These are phyloP conservation scores for Fusarium anguioides DNA, from an alignment of 2,329 filamentous ascomycete species.

Conservation along the genomic window DNA sequence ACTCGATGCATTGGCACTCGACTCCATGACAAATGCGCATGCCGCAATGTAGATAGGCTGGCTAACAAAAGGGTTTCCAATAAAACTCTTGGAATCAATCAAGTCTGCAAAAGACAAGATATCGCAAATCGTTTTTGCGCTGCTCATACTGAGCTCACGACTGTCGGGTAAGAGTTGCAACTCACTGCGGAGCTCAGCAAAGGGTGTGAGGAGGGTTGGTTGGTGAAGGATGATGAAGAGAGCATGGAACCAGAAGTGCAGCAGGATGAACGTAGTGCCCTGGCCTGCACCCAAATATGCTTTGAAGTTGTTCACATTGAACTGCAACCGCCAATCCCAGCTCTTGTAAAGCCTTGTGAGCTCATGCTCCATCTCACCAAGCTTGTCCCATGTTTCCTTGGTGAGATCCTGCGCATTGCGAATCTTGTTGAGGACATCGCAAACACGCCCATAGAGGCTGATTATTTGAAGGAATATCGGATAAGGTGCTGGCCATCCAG, in stretches of 20 bases:
- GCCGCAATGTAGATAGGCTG: conserved; percentile 94
- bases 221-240: conserved; percentile 87
- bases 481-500: conserved; percentile 81
- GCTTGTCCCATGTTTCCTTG: conserved; percentile 75
- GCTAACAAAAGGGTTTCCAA: conserved; percentile 88
- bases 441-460: conserved; percentile 85
- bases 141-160: conserved; percentile 84
- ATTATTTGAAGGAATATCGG: conserved; percentile 85
- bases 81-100: conserved; percentile 85
- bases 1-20: conserved; percentile 74
- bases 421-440: conserved; percentile 86
- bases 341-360: conserved; percentile 78
- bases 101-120: conserved; percentile 88
- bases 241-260: conserved; percentile 91
- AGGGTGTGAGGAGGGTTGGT: conserved; percentile 82
- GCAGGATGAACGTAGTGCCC: conserved; percentile 85
- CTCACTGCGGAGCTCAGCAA: conserved; percentile 67
- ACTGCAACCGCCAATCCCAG: conserved; percentile 79
- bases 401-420: conserved; percentile 79
- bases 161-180: conserved; percentile 83
- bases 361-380: conserved; percentile 83
- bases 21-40: conserved; percentile 88
- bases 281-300: conserved; percentile 83
- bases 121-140: conserved; percentile 90
- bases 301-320: conserved; percentile 88